Conservation (phyloP, 805 yeast genomes). For the Dipodascus albidus region DNA sequence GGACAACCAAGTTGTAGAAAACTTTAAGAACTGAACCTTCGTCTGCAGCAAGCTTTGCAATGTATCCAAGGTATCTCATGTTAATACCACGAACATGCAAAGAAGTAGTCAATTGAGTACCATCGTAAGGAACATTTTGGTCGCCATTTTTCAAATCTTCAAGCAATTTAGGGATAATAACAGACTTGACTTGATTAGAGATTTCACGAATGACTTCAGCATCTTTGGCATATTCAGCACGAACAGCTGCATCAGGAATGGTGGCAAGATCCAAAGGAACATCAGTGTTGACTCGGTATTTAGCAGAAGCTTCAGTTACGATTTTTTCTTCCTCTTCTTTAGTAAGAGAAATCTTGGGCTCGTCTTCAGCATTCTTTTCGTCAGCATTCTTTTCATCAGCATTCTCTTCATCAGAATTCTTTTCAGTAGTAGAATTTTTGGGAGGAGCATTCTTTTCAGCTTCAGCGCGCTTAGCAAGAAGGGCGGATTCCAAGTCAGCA, state of each 20-base stretch:
- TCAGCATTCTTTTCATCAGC: slow-evolving; percentile 8
- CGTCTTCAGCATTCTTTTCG: slow-evolving; percentile 17
- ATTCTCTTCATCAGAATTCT: slow-evolving; percentile 7
- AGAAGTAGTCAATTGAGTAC: slow-evolving; percentile 53
- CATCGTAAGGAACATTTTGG: slow-evolving; percentile 63
- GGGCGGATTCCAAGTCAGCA: slow-evolving; percentile 20
- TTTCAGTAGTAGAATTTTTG: slow-evolving; percentile 18
- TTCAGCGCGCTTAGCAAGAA: slow-evolving; percentile 9
- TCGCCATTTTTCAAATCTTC: slow-evolving; percentile 40
- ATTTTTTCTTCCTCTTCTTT: slow-evolving; percentile 11
- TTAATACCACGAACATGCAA: slow-evolving; percentile 81
- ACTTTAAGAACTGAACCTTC: slow-evolving; percentile 27
- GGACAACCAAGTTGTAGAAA: slow-evolving; percentile 38
- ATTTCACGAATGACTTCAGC: slow-evolving; percentile 56
- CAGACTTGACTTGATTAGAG: slow-evolving; percentile 47
- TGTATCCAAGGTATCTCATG: slow-evolving; percentile 70
- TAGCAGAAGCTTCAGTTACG: slow-evolving; percentile 39
- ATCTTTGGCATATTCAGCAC: slow-evolving; percentile 35
- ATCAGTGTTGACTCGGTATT: slow-evolving; percentile 68
- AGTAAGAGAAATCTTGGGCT: slow-evolving; percentile 27
- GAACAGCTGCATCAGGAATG: slow-evolving; percentile 26
- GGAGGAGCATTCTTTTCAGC: slow-evolving; percentile 4
- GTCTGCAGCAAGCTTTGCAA: slow-evolving; percentile 32
- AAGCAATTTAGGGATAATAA: slow-evolving; percentile 53
- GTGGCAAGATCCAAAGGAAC: slow-evolving; percentile 35